Conservation (phyloP, 352 stramenopile species). For the Pythium grandisporangium region DNA sequence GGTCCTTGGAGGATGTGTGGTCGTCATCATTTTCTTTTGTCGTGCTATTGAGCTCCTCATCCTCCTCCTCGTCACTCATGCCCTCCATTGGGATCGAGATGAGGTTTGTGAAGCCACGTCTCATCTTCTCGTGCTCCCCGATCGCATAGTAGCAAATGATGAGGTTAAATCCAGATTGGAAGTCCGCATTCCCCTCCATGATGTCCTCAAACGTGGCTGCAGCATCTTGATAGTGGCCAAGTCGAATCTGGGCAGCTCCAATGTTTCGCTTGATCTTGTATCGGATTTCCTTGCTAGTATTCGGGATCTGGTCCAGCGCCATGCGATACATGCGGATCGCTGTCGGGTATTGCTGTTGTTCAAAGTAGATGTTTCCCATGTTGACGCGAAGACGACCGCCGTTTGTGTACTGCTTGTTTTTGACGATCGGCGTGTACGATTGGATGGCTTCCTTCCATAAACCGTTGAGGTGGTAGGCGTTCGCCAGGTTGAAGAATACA, state of each 20-base stretch:
- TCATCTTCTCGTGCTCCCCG: slow-evolving; percentile 93
- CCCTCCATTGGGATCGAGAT: slow-evolving; percentile 88
- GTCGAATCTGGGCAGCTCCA: slow-evolving; percentile 89
- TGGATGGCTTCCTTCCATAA: slow-evolving; percentile 93
- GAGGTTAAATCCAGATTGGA: slow-evolving; percentile 96
- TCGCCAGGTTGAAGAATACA: slow-evolving; percentile 93
- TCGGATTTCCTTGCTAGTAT: slow-evolving; percentile 90
- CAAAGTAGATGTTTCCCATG: slow-evolving; percentile 98
- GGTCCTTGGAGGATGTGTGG: slow-evolving; percentile 31
- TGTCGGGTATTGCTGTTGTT: slow-evolving; percentile 90
- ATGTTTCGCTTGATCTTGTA: slow-evolving; percentile 98
- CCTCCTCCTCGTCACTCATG: slow-evolving; percentile 78
- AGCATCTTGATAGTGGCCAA: slow-evolving; percentile 93
- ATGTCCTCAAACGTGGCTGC: slow-evolving; percentile 93
- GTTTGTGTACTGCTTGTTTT: slow-evolving; percentile 94
- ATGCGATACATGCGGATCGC: slow-evolving; percentile 97
- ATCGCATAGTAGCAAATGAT: slow-evolving; percentile 96
- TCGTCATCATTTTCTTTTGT: slow-evolving; percentile 34
- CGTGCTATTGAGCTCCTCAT: slow-evolving; percentile 45
- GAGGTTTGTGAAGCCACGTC: slow-evolving; percentile 87
- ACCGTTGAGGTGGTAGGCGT: slow-evolving; percentile 90
- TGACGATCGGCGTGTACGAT: slow-evolving; percentile 92
- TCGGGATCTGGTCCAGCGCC: slow-evolving; percentile 94
- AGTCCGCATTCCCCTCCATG: slow-evolving; percentile 91
- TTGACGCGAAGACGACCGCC: slow-evolving; percentile 90